Percentiles rank a stretch among this genome's conserved stretches.
Conservation (phyloP, 164 flowering plant genomes). For the Vitis amurensis region DNA sequence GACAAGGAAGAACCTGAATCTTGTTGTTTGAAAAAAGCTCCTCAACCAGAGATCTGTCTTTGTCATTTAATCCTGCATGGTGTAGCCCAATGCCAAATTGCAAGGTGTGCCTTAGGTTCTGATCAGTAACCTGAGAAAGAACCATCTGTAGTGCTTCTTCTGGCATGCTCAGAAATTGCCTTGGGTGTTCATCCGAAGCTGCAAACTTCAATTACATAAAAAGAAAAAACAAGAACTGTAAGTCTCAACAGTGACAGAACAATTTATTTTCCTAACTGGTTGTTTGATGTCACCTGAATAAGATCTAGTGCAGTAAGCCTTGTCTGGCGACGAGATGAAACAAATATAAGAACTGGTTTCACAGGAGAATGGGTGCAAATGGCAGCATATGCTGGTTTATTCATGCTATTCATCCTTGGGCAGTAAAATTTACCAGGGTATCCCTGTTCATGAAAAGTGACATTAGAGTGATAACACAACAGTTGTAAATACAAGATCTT, state of each 20-base stretch:
- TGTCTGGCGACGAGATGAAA: slow-evolving; percentile 97
- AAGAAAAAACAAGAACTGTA: slow-evolving; percentile 1
- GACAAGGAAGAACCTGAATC: slow-evolving; percentile 65
- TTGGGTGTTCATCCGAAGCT: slow-evolving; percentile 87
- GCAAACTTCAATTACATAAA: slow-evolving; percentile 64
- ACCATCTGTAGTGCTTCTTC: slow-evolving; percentile 91
- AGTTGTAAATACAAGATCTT: background rate
- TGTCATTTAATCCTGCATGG: slow-evolving; percentile 96
- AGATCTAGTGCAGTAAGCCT: slow-evolving; percentile 97
- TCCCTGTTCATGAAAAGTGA: slow-evolving; percentile 52
- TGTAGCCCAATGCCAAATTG: slow-evolving; percentile 98
- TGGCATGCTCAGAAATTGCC: slow-evolving; percentile 75
- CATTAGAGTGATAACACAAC: background rate
- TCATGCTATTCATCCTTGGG: slow-evolving; percentile 99
- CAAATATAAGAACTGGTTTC: slow-evolving; percentile 96
- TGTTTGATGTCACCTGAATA: slow-evolving; percentile 68
- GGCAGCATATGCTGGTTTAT: slow-evolving; percentile 98
- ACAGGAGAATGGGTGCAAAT: slow-evolving; percentile 95
- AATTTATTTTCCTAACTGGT: background rate
- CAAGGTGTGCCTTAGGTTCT: slow-evolving; percentile 84
- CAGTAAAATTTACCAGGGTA: slow-evolving; percentile 98
- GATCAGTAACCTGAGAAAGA: slow-evolving; percentile 90
- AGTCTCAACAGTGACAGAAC: slow-evolving; percentile 1
- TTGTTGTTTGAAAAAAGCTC: slow-evolving; percentile 93
- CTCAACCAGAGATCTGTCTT: slow-evolving; percentile 89